These are phyloP conservation scores for Rhizopogon roseolus DNA, from an alignment of 768 basidiomycete species.

Conservation along the genomic window DNA sequence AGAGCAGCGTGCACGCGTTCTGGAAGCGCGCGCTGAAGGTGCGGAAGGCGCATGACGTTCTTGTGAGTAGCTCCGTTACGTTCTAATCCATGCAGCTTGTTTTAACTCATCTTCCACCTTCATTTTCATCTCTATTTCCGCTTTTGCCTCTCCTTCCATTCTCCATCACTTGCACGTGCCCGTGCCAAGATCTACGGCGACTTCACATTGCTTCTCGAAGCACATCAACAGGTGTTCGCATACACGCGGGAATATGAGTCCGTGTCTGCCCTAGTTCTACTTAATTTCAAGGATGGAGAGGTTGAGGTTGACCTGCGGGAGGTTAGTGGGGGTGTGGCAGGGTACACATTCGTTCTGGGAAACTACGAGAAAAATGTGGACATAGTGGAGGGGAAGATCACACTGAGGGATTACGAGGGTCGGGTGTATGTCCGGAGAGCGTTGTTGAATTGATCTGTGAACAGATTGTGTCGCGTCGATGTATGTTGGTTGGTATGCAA, in stretches of 20 bases:
- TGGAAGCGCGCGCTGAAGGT: slow-evolving; percentile 52
- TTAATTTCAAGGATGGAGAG: slow-evolving; percentile 40
- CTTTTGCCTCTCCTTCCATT: not conserved
- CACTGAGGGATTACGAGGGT: slow-evolving; percentile 25
- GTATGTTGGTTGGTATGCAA: too few relatives aligned
- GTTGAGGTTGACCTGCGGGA: slow-evolving; percentile 11
- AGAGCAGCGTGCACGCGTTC: slow-evolving; percentile 52
- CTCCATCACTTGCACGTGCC: not conserved
- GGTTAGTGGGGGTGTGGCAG: slow-evolving; percentile 1
- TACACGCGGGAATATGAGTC: slow-evolving; percentile 40
- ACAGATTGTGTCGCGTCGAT: too few relatives aligned
- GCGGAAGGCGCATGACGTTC: slow-evolving; percentile 35
- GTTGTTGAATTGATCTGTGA: not conserved
- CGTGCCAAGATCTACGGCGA: slow-evolving; percentile 51
- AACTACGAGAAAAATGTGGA: slow-evolving; percentile 16
- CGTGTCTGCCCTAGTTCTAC: slow-evolving; percentile 32
- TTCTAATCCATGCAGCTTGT: not conserved
- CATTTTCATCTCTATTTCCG: not conserved
- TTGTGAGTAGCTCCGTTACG: not conserved
- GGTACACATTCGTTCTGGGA: slow-evolving; percentile 15
- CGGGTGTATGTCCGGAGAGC: slow-evolving; percentile 15
- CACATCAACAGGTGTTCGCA: slow-evolving; percentile 49
- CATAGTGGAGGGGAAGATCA: slow-evolving; percentile 4
- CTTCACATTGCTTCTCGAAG: slow-evolving; percentile 44
- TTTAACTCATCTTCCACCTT: not conserved